Evolutionary conservation across 345 rosid genomes (phyloP), one percentile per base, ranked within the genome.

Genomic region (Passiflora organensis): DNA sequence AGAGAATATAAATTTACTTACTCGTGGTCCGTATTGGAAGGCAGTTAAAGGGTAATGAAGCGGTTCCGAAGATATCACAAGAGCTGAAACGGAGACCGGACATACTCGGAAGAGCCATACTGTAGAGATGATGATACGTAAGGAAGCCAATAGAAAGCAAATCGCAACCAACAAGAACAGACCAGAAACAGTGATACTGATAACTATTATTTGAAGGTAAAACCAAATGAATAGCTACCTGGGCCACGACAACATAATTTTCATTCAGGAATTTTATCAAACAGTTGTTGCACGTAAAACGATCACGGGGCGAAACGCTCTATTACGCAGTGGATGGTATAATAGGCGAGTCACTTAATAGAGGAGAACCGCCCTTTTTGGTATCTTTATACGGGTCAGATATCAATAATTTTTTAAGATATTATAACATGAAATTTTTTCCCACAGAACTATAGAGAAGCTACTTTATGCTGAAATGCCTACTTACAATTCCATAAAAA

Each of bases 41-140:
- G 50, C 55, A 55, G 50, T 45, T 47, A 41, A 55, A 45, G 46
- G 62, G 52, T 41, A 49, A 55, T 17, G 58, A 36, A 34, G 32
- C 22, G 48, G 39, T 13, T 20, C 74, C 75, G 43, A 80, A 72
- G 39, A 72, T 1, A 16, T 54, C 74, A 46, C 63, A 66, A 21
- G 42, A 41, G 49, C n/a, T 61, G 69, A 77, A 72, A 20, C 57
- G 73, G 20, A 65, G 69, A 3, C 68, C 52, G 22, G 60, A 65
- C 56, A 52, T 53, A 48, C 41, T 58, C 32, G 16, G 11, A 18
- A 63, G 48, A 41, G 67, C 71, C 79, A 68, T 72, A 17, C 45
- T 23, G 42, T 8, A 12, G 13, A 24, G 43, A 34, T 32, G 39
- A n/a, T 10, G 16, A 46, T 9, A 18, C 32, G 10, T 13, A 41